phyloP scores from a whole-genome alignment of 176 grass and related monocot species.

The Rhynchospora tenuis region DNA sequence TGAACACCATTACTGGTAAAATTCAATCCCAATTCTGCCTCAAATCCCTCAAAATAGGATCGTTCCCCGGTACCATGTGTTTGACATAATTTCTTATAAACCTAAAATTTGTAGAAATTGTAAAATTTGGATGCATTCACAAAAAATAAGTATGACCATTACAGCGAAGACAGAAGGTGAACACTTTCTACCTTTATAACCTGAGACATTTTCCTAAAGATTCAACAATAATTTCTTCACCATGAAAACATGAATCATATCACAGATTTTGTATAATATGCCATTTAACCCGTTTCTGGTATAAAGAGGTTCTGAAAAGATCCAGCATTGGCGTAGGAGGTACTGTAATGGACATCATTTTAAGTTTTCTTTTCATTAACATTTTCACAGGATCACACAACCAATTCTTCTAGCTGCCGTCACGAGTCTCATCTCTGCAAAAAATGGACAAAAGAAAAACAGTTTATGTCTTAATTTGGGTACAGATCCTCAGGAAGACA shows the following conservation, averaged over 20 bases:
- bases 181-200: background rate
- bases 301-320: background rate
- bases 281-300: background rate
- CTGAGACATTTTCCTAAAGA: background rate
- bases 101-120: background rate
- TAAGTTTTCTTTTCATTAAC: background rate
- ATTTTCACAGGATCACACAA: constrained; percentile 14
- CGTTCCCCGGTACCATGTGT: too few relatives aligned
- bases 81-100: background rate
- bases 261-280: background rate
- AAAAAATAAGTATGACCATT: background rate
- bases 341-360: background rate
- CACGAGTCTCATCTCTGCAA: constrained; percentile 5
- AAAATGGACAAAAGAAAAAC: background rate
- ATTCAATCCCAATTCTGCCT: too few relatives aligned
- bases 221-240: background rate
- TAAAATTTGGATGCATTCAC: background rate
- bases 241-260: background rate
- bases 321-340: background rate
- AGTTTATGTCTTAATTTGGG: background rate
- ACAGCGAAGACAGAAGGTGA: background rate
- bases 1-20: too few relatives aligned
- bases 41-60: too few relatives aligned
- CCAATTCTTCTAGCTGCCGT: constrained; percentile 13
- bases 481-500: background rate